These are phyloP conservation scores for Dillenia turbinata DNA, from an alignment of 164 flowering plant genomes.

Conservation along the genomic window DNA sequence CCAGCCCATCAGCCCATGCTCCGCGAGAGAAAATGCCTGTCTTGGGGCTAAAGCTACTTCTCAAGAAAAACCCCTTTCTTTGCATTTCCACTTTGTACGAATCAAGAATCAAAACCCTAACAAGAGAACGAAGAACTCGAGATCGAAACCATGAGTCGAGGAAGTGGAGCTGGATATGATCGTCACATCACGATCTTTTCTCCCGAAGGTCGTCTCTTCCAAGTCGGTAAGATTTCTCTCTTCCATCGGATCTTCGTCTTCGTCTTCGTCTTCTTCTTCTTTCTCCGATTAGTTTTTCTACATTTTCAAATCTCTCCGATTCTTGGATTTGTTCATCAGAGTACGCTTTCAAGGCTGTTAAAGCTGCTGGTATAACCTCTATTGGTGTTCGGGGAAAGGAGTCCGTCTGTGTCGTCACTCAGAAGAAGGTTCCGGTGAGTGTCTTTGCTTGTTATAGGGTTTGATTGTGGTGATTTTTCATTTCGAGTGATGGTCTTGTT, in stretches of 20 bases:
- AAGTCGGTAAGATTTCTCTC: slow-evolving; percentile 55
- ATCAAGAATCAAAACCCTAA: background rate
- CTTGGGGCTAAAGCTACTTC: no score
- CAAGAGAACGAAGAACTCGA: background rate
- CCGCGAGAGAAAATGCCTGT: no score
- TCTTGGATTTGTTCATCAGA: slow-evolving; percentile 31
- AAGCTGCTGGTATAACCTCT: slow-evolving; percentile 82
- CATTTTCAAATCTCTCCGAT: no score
- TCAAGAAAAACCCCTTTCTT: no score
- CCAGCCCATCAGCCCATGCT: no score
- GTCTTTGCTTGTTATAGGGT: background rate
- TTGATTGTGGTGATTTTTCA: background rate
- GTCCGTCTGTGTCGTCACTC: slow-evolving; percentile 92
- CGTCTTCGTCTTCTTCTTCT: background rate
- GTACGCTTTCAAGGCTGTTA: slow-evolving; percentile 97
- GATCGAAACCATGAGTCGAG: slow-evolving; percentile 60
- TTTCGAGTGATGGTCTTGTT: slow-evolving; percentile 1
- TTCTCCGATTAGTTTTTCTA: background rate
- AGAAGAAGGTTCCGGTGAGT: slow-evolving; percentile 97
- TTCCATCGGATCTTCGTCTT: background rate
- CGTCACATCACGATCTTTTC: slow-evolving; percentile 98
- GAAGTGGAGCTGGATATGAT: slow-evolving; percentile 97
- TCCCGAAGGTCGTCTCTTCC: slow-evolving; percentile 95
- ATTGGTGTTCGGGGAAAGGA: slow-evolving; percentile 94
- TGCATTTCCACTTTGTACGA: no score